Evolutionary conservation across 2,329 filamentous ascomycete species (phyloP).

Genomic region (Celoporthe dispersa): DNA sequence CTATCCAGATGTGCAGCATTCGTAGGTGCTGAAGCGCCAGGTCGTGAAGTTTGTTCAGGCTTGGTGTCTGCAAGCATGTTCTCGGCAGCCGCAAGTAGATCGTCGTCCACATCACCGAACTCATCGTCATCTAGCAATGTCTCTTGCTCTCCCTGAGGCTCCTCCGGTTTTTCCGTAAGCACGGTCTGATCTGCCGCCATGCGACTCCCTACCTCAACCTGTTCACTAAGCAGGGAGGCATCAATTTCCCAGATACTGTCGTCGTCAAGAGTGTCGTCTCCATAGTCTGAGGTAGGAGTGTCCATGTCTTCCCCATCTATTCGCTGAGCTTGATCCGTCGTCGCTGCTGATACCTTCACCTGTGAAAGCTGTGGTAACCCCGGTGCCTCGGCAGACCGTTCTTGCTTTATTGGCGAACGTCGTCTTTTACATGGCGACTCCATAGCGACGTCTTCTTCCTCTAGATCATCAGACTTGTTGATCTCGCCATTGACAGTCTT

Average conservation of each 20-base stretch:
- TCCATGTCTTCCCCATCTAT: not conserved
- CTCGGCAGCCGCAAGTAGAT: slow-evolving; percentile 56
- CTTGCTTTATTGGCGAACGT: slow-evolving; percentile 29
- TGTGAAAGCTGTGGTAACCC: slow-evolving; percentile 25
- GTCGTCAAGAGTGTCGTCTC: slow-evolving; percentile 63
- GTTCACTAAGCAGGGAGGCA: slow-evolving; percentile 43
- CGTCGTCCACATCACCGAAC: slow-evolving; percentile 70
- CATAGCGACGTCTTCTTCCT: slow-evolving; percentile 37
- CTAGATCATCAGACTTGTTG: slow-evolving; percentile 45
- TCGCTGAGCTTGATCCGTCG: not conserved
- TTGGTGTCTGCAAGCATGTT: slow-evolving; percentile 44
- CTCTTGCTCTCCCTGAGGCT: slow-evolving; percentile 2
- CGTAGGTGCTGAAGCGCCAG: slow-evolving; percentile 16
- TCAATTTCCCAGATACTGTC: slow-evolving; percentile 61
- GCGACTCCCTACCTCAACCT: slow-evolving; percentile 28
- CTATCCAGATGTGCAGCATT: slow-evolving; percentile 43
- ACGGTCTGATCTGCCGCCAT: slow-evolving; percentile 16
- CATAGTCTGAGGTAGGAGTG: slow-evolving; percentile 52
- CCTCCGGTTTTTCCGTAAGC: not conserved
- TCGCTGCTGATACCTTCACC: slow-evolving; percentile 14
- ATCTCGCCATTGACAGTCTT: slow-evolving; percentile 66
- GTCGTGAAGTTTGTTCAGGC: slow-evolving; percentile 33
- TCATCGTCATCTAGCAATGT: slow-evolving; percentile 55
- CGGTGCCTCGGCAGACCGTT: not conserved
- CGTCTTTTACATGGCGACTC: slow-evolving; percentile 51